Evolutionary conservation across 768 basidiomycete species (phyloP).

Genomic region (Pisolithus albus): DNA sequence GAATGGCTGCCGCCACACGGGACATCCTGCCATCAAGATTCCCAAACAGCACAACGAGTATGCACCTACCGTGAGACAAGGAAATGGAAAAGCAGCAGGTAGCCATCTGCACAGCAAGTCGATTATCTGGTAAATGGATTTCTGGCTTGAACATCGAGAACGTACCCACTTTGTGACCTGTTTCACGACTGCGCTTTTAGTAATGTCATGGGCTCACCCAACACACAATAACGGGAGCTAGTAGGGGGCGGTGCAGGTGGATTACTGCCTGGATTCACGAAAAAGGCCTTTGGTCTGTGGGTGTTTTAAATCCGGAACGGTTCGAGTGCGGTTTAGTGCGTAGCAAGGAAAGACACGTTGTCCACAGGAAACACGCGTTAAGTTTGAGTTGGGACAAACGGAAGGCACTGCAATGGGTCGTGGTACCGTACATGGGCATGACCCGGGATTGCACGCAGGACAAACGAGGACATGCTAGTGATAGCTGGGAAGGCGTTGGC

Average conservation of each 20-base stretch:
- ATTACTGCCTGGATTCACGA: background rate
- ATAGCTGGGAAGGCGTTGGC: slow-evolving; percentile 1
- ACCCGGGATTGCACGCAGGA: slow-evolving; percentile 22
- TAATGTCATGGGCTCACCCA: too few species aligned
- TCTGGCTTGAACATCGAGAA: too few species aligned
- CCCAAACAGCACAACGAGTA: too few species aligned
- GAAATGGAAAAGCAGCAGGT: background rate
- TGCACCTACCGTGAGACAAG: background rate
- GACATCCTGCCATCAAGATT: too few species aligned
- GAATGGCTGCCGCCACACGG: too few species aligned
- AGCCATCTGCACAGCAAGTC: background rate
- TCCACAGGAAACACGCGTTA: slow-evolving; percentile 12
- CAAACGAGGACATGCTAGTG: slow-evolving; percentile 16
- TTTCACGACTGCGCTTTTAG: too few species aligned
- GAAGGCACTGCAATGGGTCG: slow-evolving; percentile 15
- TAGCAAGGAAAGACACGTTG: slow-evolving; percentile 3
- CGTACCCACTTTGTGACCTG: too few species aligned
- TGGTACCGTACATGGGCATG: slow-evolving; percentile 6
- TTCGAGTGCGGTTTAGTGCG: background rate
- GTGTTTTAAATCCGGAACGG: slow-evolving; percentile 1
- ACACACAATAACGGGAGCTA: too few species aligned
- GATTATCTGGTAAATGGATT: background rate
- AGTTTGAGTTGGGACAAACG: slow-evolving; percentile 5
- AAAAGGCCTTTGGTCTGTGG: background rate
- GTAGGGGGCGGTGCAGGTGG: too few species aligned